phyloP scores from a whole-genome alignment of 352 stramenopile genomes.

The Phytophthora idaei region DNA sequence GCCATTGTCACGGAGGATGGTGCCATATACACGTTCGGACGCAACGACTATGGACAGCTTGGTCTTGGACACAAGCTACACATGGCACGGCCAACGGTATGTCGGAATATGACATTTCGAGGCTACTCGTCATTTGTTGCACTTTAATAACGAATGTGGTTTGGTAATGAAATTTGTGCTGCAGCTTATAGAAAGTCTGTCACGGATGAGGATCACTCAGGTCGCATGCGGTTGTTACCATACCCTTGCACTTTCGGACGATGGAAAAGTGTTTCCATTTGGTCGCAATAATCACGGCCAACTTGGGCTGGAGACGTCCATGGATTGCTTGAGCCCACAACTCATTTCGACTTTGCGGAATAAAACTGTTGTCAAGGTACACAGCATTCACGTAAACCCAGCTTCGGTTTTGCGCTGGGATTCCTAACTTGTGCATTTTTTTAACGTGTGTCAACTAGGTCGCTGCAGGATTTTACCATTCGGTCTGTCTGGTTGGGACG shows the following conservation, averaged over 20 bases:
- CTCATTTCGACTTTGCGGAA: constrained; percentile 69
- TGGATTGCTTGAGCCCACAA: constrained; percentile 78
- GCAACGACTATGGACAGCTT: constrained; percentile 95
- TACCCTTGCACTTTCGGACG: constrained; percentile 81
- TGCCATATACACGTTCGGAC: constrained; percentile 86
- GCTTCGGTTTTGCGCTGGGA: background rate
- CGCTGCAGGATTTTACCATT: constrained; percentile 94
- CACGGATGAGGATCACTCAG: constrained; percentile 62
- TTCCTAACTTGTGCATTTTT: background rate
- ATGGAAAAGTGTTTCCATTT: constrained; percentile 91
- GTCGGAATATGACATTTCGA: constrained; percentile 8
- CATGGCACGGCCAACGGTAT: constrained; percentile 57
- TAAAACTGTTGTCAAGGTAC: constrained; percentile 69
- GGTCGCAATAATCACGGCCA: constrained; percentile 95
- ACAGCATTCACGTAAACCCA: background rate
- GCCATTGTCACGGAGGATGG: constrained; percentile 72
- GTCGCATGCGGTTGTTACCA: constrained; percentile 89
- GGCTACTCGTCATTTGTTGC: background rate
- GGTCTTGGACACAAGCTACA: constrained; percentile 88
- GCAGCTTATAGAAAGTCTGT: constrained; percentile 60
- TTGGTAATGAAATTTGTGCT: constrained; percentile 1
- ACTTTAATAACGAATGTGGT: background rate
- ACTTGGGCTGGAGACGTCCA: constrained; percentile 75
- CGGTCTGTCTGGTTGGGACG: constrained; percentile 58
- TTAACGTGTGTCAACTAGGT: constrained; percentile 47